Evolutionary conservation across 441 rosid species (phyloP).

Genomic region (Cnidoscolus chayamansa): DNA sequence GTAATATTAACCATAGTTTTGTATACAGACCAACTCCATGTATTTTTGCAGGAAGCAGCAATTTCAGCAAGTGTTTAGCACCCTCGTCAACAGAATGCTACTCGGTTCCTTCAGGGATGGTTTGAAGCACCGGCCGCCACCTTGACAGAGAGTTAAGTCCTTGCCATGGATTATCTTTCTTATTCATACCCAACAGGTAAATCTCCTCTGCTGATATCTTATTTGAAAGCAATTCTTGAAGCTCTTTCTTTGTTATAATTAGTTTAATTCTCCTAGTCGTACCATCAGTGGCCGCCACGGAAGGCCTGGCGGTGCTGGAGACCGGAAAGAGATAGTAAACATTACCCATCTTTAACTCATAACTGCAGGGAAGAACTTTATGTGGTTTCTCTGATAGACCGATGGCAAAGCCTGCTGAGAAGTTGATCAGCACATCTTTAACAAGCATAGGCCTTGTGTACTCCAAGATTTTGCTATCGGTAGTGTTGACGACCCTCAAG

Average conservation of each 20-base stretch:
- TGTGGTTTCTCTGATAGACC: not conserved
- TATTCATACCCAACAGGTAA: not conserved
- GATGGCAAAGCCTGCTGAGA: not conserved
- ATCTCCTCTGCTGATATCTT: constrained; percentile 9
- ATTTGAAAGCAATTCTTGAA: constrained; percentile 21
- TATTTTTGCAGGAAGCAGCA: not conserved
- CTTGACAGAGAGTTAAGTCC: constrained; percentile 3
- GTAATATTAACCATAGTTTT: too few species aligned
- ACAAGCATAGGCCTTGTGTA: not conserved
- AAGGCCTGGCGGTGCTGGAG: not conserved
- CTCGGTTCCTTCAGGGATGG: constrained; percentile 27
- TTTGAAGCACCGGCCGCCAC: constrained; percentile 29
- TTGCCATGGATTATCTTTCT: not conserved
- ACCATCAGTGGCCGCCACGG: not conserved
- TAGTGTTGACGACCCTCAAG: not conserved
- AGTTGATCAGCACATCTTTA: not conserved
- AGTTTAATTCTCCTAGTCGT: constrained; percentile 12
- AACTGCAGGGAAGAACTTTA: not conserved
- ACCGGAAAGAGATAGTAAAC: not conserved
- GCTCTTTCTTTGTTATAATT: constrained; percentile 22
- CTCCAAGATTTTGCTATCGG: not conserved
- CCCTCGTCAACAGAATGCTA: not conserved
- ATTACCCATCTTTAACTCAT: not conserved
- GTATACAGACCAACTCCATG: not conserved
- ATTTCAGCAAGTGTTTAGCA: not conserved